Evolutionary conservation across 1,284 basidiomycete genomes (phyloP), one percentile per base, ranked within the genome.

Genomic region (Porodaedalea pini): DNA sequence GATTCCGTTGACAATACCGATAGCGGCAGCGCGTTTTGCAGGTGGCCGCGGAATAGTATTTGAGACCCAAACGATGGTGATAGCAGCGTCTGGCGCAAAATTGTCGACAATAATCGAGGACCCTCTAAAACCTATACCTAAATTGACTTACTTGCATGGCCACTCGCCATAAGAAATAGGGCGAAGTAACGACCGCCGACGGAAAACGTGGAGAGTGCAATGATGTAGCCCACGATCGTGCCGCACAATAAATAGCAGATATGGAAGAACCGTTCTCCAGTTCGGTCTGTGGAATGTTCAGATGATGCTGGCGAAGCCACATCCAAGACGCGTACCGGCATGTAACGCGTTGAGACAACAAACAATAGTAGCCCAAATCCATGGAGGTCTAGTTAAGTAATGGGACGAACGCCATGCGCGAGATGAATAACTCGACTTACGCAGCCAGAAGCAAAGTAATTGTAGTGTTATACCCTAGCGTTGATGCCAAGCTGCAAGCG

Each of bases 71-170:
- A 66, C 62, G 15, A 65, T 61, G 0, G 77, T 81, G 62, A 86
- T 73, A 1, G 83, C 78, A 65, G 80, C 82, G 3, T 53, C 58
- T 59, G 44, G 3, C 27, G 8, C 63, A n/a, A n/a, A n/a, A n/a
- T n/a, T n/a, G n/a, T n/a, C 11, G 19, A 15, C 44, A 25, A 45
- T 21, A 4, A 19, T 4, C 6, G 23, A 7, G 19, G 19, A 10
- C 6, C 2, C 7, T 13, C 21, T 40, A 15, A 40, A 21, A 43
- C 15, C 40, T 17, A 7, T 40, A 15, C 17, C 15, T 40, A 11
- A 2, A 13, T 25, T 11, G 4, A 44, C 59, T 25, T 40, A 63
- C 63, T 61, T 10, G 64, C 57, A 34, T 64, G 60, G 0, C 61
- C 60, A 45, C 49, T 50, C 3, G 63, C 63, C 56, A 65, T 61